Evolutionary conservation across 2,329 filamentous ascomycete species (phyloP).

Genomic region (Drechslerella dactyloides): DNA sequence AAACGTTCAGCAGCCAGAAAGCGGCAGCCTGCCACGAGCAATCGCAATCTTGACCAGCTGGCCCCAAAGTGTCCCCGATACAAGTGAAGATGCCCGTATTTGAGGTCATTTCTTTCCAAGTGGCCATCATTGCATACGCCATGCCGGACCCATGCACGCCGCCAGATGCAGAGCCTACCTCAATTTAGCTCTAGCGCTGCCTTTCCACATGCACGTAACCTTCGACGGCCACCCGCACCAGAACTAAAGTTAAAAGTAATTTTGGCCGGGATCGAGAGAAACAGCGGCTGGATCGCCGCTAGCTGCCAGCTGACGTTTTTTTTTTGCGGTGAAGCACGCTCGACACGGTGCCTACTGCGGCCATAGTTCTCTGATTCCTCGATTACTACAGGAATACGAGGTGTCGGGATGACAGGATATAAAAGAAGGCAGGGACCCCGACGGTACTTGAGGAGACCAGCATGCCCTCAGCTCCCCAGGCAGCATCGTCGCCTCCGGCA

Average conservation of each 20-base stretch:
- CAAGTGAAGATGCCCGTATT: slow-evolving; percentile 28
- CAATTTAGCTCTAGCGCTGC: slow-evolving; percentile 16
- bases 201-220: slow-evolving; percentile 29
- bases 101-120: slow-evolving; percentile 5
- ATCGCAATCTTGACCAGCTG: slow-evolving; percentile 21
- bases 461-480: slow-evolving; percentile 19
- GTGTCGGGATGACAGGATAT: slow-evolving; percentile 17
- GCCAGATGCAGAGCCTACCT: slow-evolving; percentile 20
- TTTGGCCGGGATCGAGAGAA: slow-evolving; percentile 27
- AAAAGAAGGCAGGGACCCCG: slow-evolving; percentile 36
- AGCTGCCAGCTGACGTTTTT: slow-evolving; percentile 47
- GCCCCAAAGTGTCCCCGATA: neutral
- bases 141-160: slow-evolving; percentile 41
- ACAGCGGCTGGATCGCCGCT: slow-evolving; percentile 37
- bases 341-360: slow-evolving; percentile 21
- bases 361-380: slow-evolving; percentile 30
- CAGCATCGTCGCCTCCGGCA: neutral
- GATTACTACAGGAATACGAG: neutral
- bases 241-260: slow-evolving; percentile 23
- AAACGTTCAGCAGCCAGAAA: slow-evolving; percentile 14
- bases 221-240: slow-evolving; percentile 8
- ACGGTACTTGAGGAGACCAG: neutral
- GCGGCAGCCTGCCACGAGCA: slow-evolving; percentile 7
- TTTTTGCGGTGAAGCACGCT: slow-evolving; percentile 8
- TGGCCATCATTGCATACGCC: slow-evolving; percentile 32